Base-by-base conservation (phyloP, 306 rosid species). In the Glycine tomentella region DNA sequence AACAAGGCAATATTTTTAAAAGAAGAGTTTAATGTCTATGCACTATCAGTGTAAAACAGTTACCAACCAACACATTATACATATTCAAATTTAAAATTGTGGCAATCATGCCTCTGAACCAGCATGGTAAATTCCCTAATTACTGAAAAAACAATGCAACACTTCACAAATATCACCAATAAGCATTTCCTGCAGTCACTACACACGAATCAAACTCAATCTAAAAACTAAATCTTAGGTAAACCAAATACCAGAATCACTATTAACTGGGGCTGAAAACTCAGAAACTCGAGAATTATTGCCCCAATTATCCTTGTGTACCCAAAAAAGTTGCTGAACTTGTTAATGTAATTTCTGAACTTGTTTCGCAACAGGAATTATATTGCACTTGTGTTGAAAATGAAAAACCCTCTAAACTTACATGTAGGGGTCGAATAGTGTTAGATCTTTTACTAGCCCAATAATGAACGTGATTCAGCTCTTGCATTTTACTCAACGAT, bases 51-150 rank as follows among this genome's bases (percentile, higher is more conserved):
- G 31, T 25, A 25, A 25, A 25, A 25, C 31, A 25, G 31, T 25
- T 25, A 25, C 31, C 36, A 40, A 72, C 31, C 9, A 75, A 25
- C 31, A 25, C 31, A 62, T 57, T 65, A 69, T 50, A 56, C 38
- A 51, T 51, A 84, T 76, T 76, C 52, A 79, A 10, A 49, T 7
- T 77, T 6, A 45, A 66, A 78, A 16, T 38, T 25, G 36, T 11
- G 66, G 16, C 16, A 33, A 62, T 9, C 13, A 11, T 2, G 0
- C n/a, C 49, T 64, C 17, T 25, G 16, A 78, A 51, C 31, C 16
- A 9, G 38, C 62, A 49, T 9, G 10, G 2, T 50, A 14, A 15
- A 77, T 36, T 14, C 64, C 20, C 11, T 11, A 25, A 10, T 31
- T 25, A 59, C 40, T 9, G 44, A 31, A 31, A 58, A 61, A 9